Base-by-base conservation (phyloP, 2,329 filamentous ascomycete species). In the Arthrobotrys conoides region DNA sequence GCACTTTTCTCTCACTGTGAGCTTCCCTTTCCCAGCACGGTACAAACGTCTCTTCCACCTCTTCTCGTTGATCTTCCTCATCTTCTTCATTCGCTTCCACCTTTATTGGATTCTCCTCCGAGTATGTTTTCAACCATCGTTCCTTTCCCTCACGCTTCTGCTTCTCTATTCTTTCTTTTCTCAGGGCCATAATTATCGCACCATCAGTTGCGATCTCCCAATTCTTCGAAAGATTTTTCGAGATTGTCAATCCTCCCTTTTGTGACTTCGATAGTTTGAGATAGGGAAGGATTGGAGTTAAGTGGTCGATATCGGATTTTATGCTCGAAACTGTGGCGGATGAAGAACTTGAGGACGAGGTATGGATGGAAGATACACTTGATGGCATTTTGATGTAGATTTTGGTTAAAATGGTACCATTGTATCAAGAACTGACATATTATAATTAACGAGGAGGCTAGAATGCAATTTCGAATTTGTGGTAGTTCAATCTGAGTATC, bases 1-100 rank as follows among this genome's bases (percentile, higher is more conserved):
- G 41, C 2, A 24, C 65, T 16, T n/a, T 44, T 2, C n/a, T 24
- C 20, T 22, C 38, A 4, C 20, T 22, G 6, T 14, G 4, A 24
- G 20, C 5, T n/a, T 27, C 24, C 16, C 4, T 24, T 18, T 73
- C 61, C 70, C 70, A 73, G 12, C 63, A 73, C 2, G 70, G 70
- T 14, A 73, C 24, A 59, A 69, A 59, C 2, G 36, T 3, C 46
- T 30, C 49, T 18, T 46, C 16, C 9, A 22, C 20, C 24, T 61
- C 30, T 20, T 12, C 16, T 24, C 16, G 44, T 16, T 22, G 18
- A 18, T 24, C 20, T 22, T 27, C 44, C 51, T 51, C 41, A 20
- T 67, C 30, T 33, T 12, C 38, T 10, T 18, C 3, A 16, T 22
- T 55, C 16, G 18, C 44, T 46, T 67, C 41, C 2, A 6, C 1